Percentiles rank a stretch among this genome's conserved stretches.
Evolutionary conservation across 306 rosid genomes (phyloP).

Genomic region (Quercus aquifolioides): DNA sequence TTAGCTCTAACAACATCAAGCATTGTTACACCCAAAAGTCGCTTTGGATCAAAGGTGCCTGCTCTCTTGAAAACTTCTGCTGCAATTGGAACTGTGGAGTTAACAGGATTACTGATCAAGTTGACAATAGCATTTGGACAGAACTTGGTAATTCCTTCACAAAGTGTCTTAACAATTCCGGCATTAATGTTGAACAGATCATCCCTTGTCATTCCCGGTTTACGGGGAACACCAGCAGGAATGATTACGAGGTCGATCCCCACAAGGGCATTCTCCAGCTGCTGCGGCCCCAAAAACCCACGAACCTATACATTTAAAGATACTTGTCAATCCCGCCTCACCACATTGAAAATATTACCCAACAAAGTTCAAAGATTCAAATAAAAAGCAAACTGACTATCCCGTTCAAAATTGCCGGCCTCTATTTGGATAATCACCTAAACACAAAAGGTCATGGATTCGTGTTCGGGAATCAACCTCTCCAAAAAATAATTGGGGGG

Average conservation of each 20-base stretch:
- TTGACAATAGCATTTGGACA: constrained; percentile 90
- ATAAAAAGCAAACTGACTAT: not conserved
- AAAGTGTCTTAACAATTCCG: constrained; percentile 85
- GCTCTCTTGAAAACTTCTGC: constrained; percentile 96
- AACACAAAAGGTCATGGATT: too few species aligned
- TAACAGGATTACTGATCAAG: constrained; percentile 96
- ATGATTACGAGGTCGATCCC: constrained; percentile 86
- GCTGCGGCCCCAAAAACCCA: constrained; percentile 78
- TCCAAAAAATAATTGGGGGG: too few species aligned
- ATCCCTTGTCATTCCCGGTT: constrained; percentile 98
- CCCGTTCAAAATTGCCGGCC: not conserved
- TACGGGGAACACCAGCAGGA: constrained; percentile 94
- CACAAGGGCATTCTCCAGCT: constrained; percentile 84
- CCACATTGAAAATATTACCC: not conserved
- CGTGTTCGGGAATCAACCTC: too few species aligned
- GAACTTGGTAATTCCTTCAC: constrained; percentile 74
- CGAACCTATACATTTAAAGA: constrained; percentile 57
- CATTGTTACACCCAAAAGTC: constrained; percentile 85
- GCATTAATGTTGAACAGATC: constrained; percentile 93
- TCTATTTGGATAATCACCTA: not conserved
- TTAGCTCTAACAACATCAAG: constrained; percentile 96
- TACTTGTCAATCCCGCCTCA: not conserved
- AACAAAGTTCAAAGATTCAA: not conserved
- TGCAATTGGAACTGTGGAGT: constrained; percentile 91
- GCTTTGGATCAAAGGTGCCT: constrained; percentile 85